A percentile compares a stretch with the other conserved stretches of the same genome.
Conservation (phyloP, 768 basidiomycete genomes). For the Lentinula detonsa region DNA sequence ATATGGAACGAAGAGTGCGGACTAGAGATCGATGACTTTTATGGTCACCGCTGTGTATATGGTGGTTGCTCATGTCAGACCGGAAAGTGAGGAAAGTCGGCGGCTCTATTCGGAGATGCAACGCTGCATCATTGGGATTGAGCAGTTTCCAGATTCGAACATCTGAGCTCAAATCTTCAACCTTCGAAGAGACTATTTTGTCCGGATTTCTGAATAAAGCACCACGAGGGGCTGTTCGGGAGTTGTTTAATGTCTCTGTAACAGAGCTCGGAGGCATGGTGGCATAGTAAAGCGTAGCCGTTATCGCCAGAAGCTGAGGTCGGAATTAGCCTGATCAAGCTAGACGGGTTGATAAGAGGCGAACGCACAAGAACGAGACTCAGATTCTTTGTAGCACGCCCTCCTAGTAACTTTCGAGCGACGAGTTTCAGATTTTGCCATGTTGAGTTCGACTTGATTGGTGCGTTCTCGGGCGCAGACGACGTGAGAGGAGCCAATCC, state of each 20-base stretch:
- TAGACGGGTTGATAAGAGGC: slow-evolving; percentile 7
- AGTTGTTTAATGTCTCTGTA: slow-evolving; percentile 16
- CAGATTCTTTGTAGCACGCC: slow-evolving; percentile 70
- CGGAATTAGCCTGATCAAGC: background rate
- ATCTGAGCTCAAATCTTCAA: slow-evolving; percentile 31
- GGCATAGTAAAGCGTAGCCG: slow-evolving; percentile 67
- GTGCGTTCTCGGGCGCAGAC: slow-evolving; percentile 16
- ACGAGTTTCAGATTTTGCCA: slow-evolving; percentile 36
- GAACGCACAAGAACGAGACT: slow-evolving; percentile 68
- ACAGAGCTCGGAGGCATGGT: slow-evolving; percentile 40
- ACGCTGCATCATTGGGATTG: slow-evolving; percentile 58
- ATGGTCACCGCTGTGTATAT: slow-evolving; percentile 6
- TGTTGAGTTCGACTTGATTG: slow-evolving; percentile 34
- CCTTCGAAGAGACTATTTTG: slow-evolving; percentile 9
- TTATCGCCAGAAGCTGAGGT: slow-evolving; percentile 67
- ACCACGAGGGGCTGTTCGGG: slow-evolving; percentile 19
- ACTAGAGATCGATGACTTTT: slow-evolving; percentile 17
- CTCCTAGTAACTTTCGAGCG: slow-evolving; percentile 46
- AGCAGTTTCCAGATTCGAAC: slow-evolving; percentile 72
- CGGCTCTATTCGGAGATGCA: slow-evolving; percentile 76
- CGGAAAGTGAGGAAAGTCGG: slow-evolving; percentile 71
- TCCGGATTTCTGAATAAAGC: slow-evolving; percentile 6
- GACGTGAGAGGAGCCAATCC: slow-evolving; percentile 39
- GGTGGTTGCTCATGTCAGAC: slow-evolving; percentile 26
- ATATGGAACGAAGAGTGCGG: slow-evolving; percentile 46